Percentiles rank a stretch among this genome's conserved stretches.
Conservation (phyloP, 768 basidiomycete genomes). For the Boletus sensibilis region DNA sequence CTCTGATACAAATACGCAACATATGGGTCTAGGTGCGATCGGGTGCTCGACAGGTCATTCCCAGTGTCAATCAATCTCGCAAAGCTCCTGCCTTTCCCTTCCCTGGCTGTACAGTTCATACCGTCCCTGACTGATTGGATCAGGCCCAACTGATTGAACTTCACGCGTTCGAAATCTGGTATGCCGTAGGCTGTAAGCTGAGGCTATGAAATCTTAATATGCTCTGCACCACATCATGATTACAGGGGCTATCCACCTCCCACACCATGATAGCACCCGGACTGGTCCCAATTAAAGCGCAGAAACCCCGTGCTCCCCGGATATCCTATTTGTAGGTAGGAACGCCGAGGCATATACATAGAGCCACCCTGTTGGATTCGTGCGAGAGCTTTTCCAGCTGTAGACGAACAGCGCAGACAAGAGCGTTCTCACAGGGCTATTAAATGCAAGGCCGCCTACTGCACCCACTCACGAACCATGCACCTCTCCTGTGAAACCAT, state of each 20-base stretch:
- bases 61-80: slow-evolving; percentile 5
- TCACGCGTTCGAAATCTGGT: slow-evolving; percentile 4
- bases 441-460: slow-evolving; percentile 2
- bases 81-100: background rate
- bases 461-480: background rate
- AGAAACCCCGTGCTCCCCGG: background rate
- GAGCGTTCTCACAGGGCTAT: slow-evolving; percentile 9
- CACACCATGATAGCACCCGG: background rate
- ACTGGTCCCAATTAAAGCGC: background rate
- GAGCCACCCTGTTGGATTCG: background rate
- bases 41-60: background rate
- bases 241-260: slow-evolving; percentile 3
- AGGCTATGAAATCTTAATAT: slow-evolving; percentile 7
- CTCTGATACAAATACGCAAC: background rate
- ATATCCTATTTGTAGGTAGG: slow-evolving; percentile 1
- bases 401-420: background rate
- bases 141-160: slow-evolving; percentile 11
- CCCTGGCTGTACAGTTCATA: slow-evolving; percentile 2
- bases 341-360: slow-evolving; percentile 2
- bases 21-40: background rate
- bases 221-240: slow-evolving; percentile 7
- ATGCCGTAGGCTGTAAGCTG: slow-evolving; percentile 1
- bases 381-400: background rate
- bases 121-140: slow-evolving; percentile 14
- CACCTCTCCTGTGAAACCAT: background rate